Conservation (phyloP, 805 yeast species). For the Candida golubevii region DNA sequence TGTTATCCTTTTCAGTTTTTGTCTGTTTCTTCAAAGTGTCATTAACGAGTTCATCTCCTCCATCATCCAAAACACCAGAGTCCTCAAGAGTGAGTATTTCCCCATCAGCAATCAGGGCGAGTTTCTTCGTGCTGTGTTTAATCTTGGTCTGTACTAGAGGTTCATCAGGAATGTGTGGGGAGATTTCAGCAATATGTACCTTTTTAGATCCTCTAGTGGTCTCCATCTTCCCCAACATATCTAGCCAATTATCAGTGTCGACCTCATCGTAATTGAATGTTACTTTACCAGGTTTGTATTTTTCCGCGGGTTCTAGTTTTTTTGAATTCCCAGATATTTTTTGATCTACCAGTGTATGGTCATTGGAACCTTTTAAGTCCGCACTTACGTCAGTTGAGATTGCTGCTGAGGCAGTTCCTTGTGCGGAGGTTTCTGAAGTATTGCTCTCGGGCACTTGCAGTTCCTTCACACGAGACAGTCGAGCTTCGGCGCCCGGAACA, state of each 20-base stretch:
- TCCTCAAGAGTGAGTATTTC: slow-evolving; percentile 59
- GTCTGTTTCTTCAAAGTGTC: slow-evolving; percentile 25
- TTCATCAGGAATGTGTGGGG: background rate
- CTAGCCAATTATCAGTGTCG: slow-evolving; percentile 14
- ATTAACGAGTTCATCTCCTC: slow-evolving; percentile 34
- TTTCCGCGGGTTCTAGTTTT: slow-evolving; percentile 9
- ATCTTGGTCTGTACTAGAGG: slow-evolving; percentile 26
- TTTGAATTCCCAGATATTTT: background rate
- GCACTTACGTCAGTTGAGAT: background rate
- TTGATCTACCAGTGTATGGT: background rate
- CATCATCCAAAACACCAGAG: slow-evolving; percentile 31
- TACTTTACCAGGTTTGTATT: slow-evolving; percentile 18
- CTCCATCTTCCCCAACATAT: slow-evolving; percentile 12
- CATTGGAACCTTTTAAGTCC: background rate
- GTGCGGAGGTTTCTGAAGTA: background rate
- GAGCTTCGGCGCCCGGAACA: background rate
- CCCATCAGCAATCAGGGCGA: slow-evolving; percentile 34
- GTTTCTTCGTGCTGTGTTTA: slow-evolving; percentile 42
- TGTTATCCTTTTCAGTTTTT: slow-evolving; percentile 27
- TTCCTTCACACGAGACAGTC: no score
- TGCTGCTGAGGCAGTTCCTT: background rate
- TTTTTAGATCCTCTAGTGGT: background rate
- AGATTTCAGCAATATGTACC: background rate
- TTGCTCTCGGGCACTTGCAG: background rate
- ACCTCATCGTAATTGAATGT: slow-evolving; percentile 12